Conservation (phyloP, 306 rosid genomes). For the Sindora glabra region DNA sequence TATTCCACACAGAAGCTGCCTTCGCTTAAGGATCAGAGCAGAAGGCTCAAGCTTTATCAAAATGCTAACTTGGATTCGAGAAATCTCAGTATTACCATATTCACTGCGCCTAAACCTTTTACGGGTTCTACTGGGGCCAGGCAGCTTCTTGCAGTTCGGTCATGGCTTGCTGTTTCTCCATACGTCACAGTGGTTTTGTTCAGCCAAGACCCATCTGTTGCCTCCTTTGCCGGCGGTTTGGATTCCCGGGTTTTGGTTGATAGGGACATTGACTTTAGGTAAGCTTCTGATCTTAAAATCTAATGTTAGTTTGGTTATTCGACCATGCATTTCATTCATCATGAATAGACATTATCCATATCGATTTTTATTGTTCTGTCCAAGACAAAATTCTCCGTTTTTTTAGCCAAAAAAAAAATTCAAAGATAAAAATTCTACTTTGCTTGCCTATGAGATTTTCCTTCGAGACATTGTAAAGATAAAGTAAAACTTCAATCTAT, state of each 20-base stretch:
- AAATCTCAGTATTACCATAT: slow-evolving; percentile 44
- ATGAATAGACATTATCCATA: too few species aligned
- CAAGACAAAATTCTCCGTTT: too few species aligned
- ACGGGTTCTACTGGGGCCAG: slow-evolving; percentile 40
- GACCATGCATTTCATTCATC: too few species aligned
- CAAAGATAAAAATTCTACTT: too few species aligned
- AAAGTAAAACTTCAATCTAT: too few species aligned
- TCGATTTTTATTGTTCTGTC: too few species aligned
- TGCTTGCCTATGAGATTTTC: too few species aligned
- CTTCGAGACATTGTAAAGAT: too few species aligned
- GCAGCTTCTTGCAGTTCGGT: slow-evolving; percentile 61
- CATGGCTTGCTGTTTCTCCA: slow-evolving; percentile 81
- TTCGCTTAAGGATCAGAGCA: slow-evolving; percentile 31
- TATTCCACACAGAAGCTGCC: slow-evolving; percentile 63
- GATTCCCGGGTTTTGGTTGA: slow-evolving; percentile 70
- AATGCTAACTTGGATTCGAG: slow-evolving; percentile 7
- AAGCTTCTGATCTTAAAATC: slow-evolving; percentile 18
- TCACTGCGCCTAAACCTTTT: slow-evolving; percentile 76
- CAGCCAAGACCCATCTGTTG: slow-evolving; percentile 65
- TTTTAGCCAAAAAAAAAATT: too few species aligned
- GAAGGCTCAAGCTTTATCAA: slow-evolving; percentile 5
- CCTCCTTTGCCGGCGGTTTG: slow-evolving; percentile 37
- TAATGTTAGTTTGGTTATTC: too few species aligned
- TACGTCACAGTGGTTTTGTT: slow-evolving; percentile 46
- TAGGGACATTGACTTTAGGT: slow-evolving; percentile 72